Percentiles rank a stretch among this genome's conserved stretches.
phyloP scores from a whole-genome alignment of 2,329 filamentous ascomycete species.

The Sphaerulina musiva region DNA sequence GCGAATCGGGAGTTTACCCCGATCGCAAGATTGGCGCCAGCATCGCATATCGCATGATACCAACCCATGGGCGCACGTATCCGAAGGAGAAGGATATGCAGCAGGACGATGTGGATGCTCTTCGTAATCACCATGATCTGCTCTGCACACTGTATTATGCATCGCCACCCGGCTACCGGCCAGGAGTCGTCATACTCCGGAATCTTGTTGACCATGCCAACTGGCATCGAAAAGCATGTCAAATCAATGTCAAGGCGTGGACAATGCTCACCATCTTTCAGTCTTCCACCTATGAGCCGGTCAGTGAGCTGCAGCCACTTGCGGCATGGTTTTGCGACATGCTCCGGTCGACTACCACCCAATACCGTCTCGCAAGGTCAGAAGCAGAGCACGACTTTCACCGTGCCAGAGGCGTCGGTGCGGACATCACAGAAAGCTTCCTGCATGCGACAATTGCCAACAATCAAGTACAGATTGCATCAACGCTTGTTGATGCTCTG shows the following conservation, averaged over 20 bases:
- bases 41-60: conserved; percentile 52
- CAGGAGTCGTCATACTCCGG: conserved; percentile 46
- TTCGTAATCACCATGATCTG: conserved; percentile 57
- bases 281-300: conserved; percentile 46
- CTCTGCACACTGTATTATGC: conserved; percentile 55
- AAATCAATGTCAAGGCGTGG: conserved; percentile 54
- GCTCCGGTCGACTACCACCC: conserved; percentile 46
- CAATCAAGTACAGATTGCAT: conserved; percentile 54
- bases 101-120: conserved; percentile 49
- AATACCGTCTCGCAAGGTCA: conserved; percentile 50
- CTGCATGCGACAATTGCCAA: conserved; percentile 48
- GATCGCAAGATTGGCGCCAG: conserved; percentile 50
- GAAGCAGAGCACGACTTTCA: conserved; percentile 52
- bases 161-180: conserved; percentile 49
- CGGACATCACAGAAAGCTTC: conserved; percentile 40
- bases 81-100: conserved; percentile 51
- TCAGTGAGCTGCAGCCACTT: conserved; percentile 43
- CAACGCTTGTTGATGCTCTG: conserved; percentile 49
- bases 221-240: conserved; percentile 55
- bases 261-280: conserved; percentile 52
- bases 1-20: conserved; percentile 36
- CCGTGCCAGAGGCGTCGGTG: conserved; percentile 32
- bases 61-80: conserved; percentile 55
- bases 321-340: conserved; percentile 52
- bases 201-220: conserved; percentile 51